phyloP scores from a whole-genome alignment of 2,329 filamentous ascomycete genomes.

The Nectriaceae sp. region DNA sequence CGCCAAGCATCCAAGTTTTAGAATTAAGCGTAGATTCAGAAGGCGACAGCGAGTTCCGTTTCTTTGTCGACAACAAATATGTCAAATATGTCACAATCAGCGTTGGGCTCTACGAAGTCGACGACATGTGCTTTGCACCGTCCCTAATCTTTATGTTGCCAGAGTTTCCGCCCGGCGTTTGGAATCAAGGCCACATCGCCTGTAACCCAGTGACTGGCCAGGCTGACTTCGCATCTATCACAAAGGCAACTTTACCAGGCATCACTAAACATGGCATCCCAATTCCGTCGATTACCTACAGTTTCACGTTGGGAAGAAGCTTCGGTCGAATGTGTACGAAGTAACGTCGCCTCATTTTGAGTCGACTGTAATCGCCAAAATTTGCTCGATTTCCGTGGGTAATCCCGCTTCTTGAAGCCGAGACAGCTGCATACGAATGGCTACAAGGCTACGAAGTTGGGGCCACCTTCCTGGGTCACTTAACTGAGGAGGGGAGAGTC shows the following conservation, averaged over 20 bases:
- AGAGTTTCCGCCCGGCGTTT: constrained; percentile 39
- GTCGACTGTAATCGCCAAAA: constrained; percentile 24
- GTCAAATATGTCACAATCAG: constrained; percentile 43
- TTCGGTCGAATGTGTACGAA: constrained; percentile 25
- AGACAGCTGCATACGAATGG: constrained; percentile 34
- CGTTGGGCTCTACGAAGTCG: constrained; percentile 31
- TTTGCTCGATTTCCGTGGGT: constrained; percentile 33
- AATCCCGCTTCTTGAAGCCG: constrained; percentile 31
- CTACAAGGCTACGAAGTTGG: constrained; percentile 29
- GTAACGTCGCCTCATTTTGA: constrained; percentile 24
- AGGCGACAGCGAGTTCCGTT: constrained; percentile 37
- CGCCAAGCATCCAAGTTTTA: no score
- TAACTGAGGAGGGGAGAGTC: constrained; percentile 33
- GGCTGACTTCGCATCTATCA: constrained; percentile 29
- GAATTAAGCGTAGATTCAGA: neutral
- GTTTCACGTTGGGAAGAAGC: constrained; percentile 17
- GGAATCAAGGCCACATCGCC: constrained; percentile 41
- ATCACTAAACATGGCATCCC: constrained; percentile 37
- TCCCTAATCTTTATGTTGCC: constrained; percentile 36
- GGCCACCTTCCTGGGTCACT: constrained; percentile 31
- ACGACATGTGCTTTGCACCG: constrained; percentile 36
- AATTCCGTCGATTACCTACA: constrained; percentile 37
- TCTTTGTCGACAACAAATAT: constrained; percentile 36
- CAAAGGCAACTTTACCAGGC: constrained; percentile 29
- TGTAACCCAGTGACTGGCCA: constrained; percentile 23